These are phyloP conservation scores for Amanita inopinata DNA, from an alignment of 768 basidiomycete genomes.

Conservation along the genomic window DNA sequence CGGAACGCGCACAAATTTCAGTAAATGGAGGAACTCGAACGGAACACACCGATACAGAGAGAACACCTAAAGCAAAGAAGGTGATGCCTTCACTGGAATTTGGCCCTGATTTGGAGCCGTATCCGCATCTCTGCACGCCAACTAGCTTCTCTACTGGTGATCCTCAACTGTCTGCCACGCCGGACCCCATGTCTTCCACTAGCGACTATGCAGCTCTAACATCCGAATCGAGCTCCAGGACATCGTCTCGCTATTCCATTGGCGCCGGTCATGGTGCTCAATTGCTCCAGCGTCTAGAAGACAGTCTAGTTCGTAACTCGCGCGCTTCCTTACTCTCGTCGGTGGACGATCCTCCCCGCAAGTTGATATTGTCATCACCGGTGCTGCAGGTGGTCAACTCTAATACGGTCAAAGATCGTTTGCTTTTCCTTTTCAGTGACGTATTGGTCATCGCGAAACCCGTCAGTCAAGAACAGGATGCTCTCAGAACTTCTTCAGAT, in stretches of 20 bases:
- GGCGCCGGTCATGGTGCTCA: constrained; percentile 27
- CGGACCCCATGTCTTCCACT: constrained; percentile 69
- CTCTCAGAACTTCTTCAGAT: constrained; percentile 52
- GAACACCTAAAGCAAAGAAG: constrained; percentile 32
- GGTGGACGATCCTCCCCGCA: constrained; percentile 82
- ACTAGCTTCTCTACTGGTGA: constrained; percentile 23
- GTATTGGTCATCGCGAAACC: constrained; percentile 92
- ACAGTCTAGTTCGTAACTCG: constrained; percentile 53
- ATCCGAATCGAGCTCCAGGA: constrained; percentile 65
- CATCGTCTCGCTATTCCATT: constrained; percentile 57
- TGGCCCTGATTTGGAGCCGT: constrained; percentile 8
- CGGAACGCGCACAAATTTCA: constrained; percentile 11
- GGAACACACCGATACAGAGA: constrained; percentile 27
- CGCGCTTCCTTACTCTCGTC: constrained; percentile 48
- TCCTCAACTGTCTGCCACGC: constrained; percentile 53
- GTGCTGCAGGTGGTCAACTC: constrained; percentile 91
- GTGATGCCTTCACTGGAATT: constrained; percentile 19
- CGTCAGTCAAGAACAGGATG: constrained; percentile 58
- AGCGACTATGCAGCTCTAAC: constrained; percentile 67
- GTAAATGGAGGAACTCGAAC: constrained; percentile 12
- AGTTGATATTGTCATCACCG: constrained; percentile 73
- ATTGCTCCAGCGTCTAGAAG: constrained; percentile 63
- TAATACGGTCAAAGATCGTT: constrained; percentile 91
- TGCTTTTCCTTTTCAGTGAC: constrained; percentile 95
- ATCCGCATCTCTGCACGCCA: constrained; percentile 4